Evolutionary conservation across 352 stramenopile species (phyloP).

Genomic region (Halophytophthora batemanensis): DNA sequence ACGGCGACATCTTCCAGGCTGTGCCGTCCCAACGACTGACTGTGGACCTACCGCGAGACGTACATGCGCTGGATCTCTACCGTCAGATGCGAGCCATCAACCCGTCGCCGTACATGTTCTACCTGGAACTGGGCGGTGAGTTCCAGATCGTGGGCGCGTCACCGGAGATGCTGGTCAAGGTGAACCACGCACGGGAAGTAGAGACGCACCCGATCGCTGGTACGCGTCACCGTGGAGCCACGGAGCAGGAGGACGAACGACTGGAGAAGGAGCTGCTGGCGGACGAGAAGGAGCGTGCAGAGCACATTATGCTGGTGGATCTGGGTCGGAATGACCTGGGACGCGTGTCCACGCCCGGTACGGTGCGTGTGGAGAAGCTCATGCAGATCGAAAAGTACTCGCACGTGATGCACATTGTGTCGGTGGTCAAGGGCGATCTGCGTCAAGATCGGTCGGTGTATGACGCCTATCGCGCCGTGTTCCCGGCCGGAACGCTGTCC

Average conservation of each 20-base stretch:
- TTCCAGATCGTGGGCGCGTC: constrained; percentile 87
- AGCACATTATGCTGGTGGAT: constrained; percentile 93
- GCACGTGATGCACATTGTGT: constrained; percentile 92
- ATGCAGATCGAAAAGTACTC: constrained; percentile 93
- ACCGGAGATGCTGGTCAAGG: constrained; percentile 89
- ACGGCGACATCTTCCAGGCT: constrained; percentile 89
- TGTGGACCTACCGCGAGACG: constrained; percentile 60
- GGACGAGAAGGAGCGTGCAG: constrained; percentile 88
- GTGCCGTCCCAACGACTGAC: constrained; percentile 81
- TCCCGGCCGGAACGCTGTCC: constrained; percentile 84
- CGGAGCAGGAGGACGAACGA: constrained; percentile 81
- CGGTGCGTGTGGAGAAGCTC: constrained; percentile 79
- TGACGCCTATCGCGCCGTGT: constrained; percentile 88
- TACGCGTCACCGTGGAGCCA: constrained; percentile 80
- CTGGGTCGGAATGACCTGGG: constrained; percentile 89
- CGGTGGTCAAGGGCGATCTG: constrained; percentile 82
- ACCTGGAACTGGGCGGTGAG: constrained; percentile 77
- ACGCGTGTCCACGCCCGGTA: constrained; percentile 76
- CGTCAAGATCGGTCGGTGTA: constrained; percentile 81
- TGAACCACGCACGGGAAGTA: constrained; percentile 78
- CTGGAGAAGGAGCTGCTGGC: constrained; percentile 74
- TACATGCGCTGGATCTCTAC: constrained; percentile 81
- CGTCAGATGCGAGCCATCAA: constrained; percentile 88
- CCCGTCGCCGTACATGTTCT: constrained; percentile 91
- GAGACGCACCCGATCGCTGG: constrained; percentile 90